Conservation (phyloP, 768 basidiomycete genomes). For the Polyporus arcularius region DNA sequence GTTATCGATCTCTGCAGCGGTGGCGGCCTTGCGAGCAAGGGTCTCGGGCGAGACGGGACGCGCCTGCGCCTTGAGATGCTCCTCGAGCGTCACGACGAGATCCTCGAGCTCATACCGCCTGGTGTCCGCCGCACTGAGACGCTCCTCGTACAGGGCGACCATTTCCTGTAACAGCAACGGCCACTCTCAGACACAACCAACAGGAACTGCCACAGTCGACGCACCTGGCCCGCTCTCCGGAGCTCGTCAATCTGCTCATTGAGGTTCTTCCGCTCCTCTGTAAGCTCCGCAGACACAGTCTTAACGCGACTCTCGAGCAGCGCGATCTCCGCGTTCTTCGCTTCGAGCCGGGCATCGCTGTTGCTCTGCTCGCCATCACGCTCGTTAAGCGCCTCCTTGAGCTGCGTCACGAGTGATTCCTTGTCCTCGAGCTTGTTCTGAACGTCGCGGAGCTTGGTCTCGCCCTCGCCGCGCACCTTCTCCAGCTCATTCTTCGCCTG, state of each 20-base stretch:
- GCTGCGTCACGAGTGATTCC: constrained; percentile 43
- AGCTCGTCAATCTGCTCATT: constrained; percentile 79
- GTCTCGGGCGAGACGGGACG: constrained; percentile 38
- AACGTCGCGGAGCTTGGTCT: constrained; percentile 42
- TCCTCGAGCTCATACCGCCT: constrained; percentile 80
- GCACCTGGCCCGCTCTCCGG: constrained; percentile 83
- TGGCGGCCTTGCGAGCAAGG: constrained; percentile 45
- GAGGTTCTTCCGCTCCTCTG: constrained; percentile 67
- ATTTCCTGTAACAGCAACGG: constrained; percentile 62
- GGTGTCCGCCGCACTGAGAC: constrained; percentile 67
- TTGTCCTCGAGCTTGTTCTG: constrained; percentile 47
- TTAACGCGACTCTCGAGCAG: constrained; percentile 51
- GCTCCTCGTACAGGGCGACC: constrained; percentile 92
- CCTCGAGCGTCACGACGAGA: constrained; percentile 58
- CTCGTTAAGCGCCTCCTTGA: constrained; percentile 54
- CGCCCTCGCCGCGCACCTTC: constrained; percentile 47
- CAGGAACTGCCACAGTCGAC: constrained; percentile 12
- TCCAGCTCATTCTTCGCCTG: constrained; percentile 44
- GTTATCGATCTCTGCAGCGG: constrained; percentile 92
- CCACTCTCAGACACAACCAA: constrained; percentile 7
- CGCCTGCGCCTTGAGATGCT: constrained; percentile 38
- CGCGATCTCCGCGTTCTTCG: constrained; percentile 63
- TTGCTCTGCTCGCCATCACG: constrained; percentile 54
- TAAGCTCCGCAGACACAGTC: constrained; percentile 47
- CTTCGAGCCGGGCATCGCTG: constrained; percentile 48